Evolutionary conservation across 805 yeast genomes (phyloP).

Genomic region (Vanderwaltozyma tropicalis): DNA sequence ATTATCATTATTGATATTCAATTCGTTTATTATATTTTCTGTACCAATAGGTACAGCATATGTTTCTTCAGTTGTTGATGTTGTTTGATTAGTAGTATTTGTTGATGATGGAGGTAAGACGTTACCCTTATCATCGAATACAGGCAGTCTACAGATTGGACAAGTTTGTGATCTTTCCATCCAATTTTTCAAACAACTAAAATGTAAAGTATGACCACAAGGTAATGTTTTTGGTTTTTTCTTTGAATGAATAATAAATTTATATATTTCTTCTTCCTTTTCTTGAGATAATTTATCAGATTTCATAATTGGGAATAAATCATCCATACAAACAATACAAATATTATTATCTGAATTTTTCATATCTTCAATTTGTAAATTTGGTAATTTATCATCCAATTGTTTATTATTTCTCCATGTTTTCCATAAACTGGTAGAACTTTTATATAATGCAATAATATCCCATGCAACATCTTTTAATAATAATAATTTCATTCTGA

Average conservation of each 20-base stretch:
- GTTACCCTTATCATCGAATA: conserved; percentile 33
- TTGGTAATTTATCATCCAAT: conserved; percentile 50
- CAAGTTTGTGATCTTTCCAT: conserved; percentile 84
- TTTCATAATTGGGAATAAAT: conserved; percentile 40
- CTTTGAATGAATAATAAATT: conserved; percentile 1
- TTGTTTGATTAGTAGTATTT: background rate
- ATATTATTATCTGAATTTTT: conserved; percentile 53
- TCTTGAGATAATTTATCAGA: background rate
- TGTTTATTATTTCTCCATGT: conserved; percentile 41
- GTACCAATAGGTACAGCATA: background rate
- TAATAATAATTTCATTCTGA: conserved; percentile 37
- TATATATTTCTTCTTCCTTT: conserved; percentile 1
- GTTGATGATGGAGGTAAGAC: conserved; percentile 8
- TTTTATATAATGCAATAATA: conserved; percentile 23
- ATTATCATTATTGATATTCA: no score
- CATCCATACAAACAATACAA: conserved; percentile 89
- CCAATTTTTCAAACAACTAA: conserved; percentile 89
- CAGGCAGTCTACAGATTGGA: conserved; percentile 79
- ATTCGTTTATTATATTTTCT: background rate
- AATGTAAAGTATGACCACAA: conserved; percentile 83
- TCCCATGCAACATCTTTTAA: conserved; percentile 41
- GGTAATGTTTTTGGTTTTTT: conserved; percentile 58
- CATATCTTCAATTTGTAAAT: conserved; percentile 57
- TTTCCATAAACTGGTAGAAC: conserved; percentile 30
- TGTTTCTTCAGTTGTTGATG: conserved; percentile 1